Evolutionary conservation across 129 eudicot genomes (phyloP), one percentile per base, ranked within the genome.

Genomic region (Lonicera japonica): DNA sequence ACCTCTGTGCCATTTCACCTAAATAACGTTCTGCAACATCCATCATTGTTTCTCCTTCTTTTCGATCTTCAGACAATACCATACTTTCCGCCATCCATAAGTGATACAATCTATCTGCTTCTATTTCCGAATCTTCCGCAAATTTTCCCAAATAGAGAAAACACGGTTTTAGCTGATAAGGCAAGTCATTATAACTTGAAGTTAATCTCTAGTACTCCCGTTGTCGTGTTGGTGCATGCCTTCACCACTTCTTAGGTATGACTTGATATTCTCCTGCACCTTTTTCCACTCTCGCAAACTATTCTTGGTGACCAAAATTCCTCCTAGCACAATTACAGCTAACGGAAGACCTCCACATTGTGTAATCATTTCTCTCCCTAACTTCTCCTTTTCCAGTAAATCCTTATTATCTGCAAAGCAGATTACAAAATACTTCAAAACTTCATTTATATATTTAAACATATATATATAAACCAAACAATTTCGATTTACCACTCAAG

Each of bases 31-130:
- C 69, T 3, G 64, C 76, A 0, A 53, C 62, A 25, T 63, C 70
- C 58, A 54, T 48, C 53, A 38, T 13, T 29, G 47, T 54, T 38
- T 61, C 68, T 39, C 36, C 69, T 19, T 55, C 55, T 41, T 14
- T 19, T 12, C 17, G 9, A 8, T 66, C 34, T 20, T 14, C 15
- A 11, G 40, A 22, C 17, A 38, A 16, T 6, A 67, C 41, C 5
- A 75, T 6, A 13, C 75, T 73, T 68, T 75, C 80, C 1, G 75
- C 70, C 8, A 46, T 64, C 75, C 75, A 75, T 36, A 69, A 8
- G 0, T 51, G 65, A 50, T 57, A 45, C 24, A 75, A 15, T 23
- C 24, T 75, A 23, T 58, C 43, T 2, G 61, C 52, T 5, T 54
- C 0, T 38, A 75, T 70, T 16, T 25, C 40, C 11, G 36, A 14